A percentile compares a stretch with the other conserved stretches of the same genome.
Conservation (phyloP, 306 rosid species). For the Rubus parviflorus region DNA sequence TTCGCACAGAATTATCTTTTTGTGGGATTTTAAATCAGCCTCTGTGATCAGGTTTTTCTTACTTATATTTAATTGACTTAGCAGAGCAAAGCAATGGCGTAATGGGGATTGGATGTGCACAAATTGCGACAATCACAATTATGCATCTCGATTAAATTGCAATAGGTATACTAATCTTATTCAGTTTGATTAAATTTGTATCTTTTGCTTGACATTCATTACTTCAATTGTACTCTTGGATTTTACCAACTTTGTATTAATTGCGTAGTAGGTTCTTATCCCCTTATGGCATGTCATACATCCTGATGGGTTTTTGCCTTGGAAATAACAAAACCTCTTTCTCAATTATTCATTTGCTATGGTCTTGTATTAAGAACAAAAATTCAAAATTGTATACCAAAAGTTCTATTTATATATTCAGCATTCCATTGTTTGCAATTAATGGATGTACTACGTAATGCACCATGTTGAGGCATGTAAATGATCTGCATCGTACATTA, state of each 20-base stretch:
- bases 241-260: neutral
- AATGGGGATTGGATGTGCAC: slow-evolving; percentile 98
- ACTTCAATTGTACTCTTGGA: neutral
- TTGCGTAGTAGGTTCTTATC: neutral
- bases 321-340: neutral
- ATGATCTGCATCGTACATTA: neutral
- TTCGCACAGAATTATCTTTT: neutral
- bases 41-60: slow-evolving; percentile 6
- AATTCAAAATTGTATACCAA: neutral
- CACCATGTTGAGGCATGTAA: neutral
- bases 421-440: neutral
- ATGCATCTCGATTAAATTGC: slow-evolving; percentile 88
- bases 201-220: neutral
- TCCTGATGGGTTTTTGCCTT: neutral
- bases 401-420: neutral
- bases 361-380: neutral
- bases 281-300: neutral
- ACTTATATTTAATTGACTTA: slow-evolving; percentile 23
- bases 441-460: neutral
- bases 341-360: neutral
- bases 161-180: slow-evolving; percentile 52
- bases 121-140: slow-evolving; percentile 91
- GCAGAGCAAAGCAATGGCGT: slow-evolving; percentile 97
- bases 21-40: neutral
- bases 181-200: neutral